Base-by-base conservation (phyloP, 768 basidiomycete genomes). In the Leccinum longicurvipes region DNA sequence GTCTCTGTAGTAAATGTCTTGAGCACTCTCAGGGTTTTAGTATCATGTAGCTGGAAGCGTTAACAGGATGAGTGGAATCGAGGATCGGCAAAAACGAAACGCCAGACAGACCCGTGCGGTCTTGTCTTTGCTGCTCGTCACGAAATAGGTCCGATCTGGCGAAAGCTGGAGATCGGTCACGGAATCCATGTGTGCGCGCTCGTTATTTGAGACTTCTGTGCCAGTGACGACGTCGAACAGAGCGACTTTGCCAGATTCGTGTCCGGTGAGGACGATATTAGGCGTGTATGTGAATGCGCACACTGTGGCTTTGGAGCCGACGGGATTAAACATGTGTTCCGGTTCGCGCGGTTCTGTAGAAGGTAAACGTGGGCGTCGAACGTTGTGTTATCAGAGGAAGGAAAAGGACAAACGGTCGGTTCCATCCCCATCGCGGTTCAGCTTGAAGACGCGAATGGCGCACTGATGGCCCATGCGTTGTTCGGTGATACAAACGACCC, bases 51-150 rank as follows among this genome's bases (percentile, higher is more conserved):
- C 67, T 68, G 53, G 84, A 90, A 67, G 27, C 23, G 12, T 36
- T 11, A 11, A 32, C 14, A 2, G 11, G 12, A 28, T 63, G 28
- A 53, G 48, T 39, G 28, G 17, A 17, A 23, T 47, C 2, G 15
- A 39, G 9, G 19, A 9, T 3, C 10, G 23, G 7, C 12, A 36
- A 44, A 42, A 46, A 41, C n/a, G 39, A 19, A 36, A 45, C 17
- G 32, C 12, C 4, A 28, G 9, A 31, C 87, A 51, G 59, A 93
- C 93, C 77, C 93, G 84, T 28, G 97, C 94, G 27, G 86, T 87
- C 77, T 98, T 98, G 73, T 99, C 97, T 74, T 97, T 98, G 75
- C 90, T 92, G 67, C 89, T 89, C 7, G 97, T 99, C 68, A 98
- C 80, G 72, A 98, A 97, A 72, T 98, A 99, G 15, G 92, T 89